Evolutionary conservation across 140 eudicot species (phyloP).

Genomic region (Flaveria floridana): DNA sequence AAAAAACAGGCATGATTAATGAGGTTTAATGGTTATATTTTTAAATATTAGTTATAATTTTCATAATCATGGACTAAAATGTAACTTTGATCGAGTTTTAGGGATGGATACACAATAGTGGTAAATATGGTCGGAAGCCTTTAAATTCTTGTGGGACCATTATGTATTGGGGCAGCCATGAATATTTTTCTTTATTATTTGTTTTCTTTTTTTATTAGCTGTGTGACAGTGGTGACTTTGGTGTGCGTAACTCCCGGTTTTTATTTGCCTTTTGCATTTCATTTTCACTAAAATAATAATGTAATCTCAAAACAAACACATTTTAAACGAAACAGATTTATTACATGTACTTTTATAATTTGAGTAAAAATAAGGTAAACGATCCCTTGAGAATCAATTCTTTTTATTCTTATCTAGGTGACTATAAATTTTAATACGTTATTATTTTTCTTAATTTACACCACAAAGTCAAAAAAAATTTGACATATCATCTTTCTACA

Average conservation of each 20-base stretch:
- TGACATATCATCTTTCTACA: too few relatives aligned
- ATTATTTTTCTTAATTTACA: too few relatives aligned
- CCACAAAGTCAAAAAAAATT: too few relatives aligned
- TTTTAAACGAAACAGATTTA: neutral
- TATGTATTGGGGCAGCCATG: constrained; percentile 16
- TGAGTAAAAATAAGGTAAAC: too few relatives aligned
- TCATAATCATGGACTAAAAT: neutral
- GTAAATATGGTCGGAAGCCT: neutral
- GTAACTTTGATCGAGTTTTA: neutral
- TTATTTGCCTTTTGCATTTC: constrained; percentile 6
- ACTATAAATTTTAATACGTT: too few relatives aligned
- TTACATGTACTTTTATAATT: too few relatives aligned
- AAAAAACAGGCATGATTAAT: neutral
- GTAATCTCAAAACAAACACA: neutral
- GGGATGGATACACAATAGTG: neutral
- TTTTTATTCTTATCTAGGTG: too few relatives aligned
- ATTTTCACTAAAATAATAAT: neutral
- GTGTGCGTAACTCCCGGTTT: constrained; percentile 19
- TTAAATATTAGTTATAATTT: neutral
- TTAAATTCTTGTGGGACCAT: constrained; percentile 16
- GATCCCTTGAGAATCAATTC: too few relatives aligned
- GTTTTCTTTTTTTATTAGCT: neutral
- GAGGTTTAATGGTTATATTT: neutral
- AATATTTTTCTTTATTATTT: neutral
- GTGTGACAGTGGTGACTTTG: constrained; percentile 19